Percentiles rank a stretch among this genome's conserved stretches.
Conservation (phyloP, 441 rosid genomes). For the Hura crepitans region DNA sequence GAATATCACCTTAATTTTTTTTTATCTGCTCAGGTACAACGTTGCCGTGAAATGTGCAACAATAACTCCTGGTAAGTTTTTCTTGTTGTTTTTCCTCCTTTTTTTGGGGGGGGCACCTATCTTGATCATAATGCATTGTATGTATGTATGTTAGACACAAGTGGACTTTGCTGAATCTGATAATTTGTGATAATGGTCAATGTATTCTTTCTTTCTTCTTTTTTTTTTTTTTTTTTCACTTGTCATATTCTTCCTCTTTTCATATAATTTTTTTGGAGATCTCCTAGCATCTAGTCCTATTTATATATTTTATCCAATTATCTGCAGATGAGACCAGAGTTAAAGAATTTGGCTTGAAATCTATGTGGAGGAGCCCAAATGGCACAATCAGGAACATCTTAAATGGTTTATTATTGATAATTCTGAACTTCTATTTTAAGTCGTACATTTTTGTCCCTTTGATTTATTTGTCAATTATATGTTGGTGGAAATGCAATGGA, state of each 20-base stretch:
- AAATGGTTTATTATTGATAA: conserved; percentile 50
- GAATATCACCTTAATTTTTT: neutral
- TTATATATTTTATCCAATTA: conserved; percentile 13
- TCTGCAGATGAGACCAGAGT: conserved; percentile 85
- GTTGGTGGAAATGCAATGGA: neutral
- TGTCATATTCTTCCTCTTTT: neutral
- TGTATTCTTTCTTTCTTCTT: neutral
- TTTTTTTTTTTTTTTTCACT: no score
- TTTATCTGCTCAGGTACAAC: conserved; percentile 58
- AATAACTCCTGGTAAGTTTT: conserved; percentile 78
- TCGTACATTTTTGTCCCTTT: neutral
- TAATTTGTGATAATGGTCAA: neutral
- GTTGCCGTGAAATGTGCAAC: conserved; percentile 99
- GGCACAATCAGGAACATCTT: conserved; percentile 95
- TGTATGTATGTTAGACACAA: neutral
- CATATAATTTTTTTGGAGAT: neutral
- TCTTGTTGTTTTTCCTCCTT: conserved; percentile 17
- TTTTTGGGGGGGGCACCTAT: conserved; percentile 15
- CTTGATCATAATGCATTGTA: neutral
- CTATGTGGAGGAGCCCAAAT: conserved; percentile 97
- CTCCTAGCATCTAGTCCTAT: neutral
- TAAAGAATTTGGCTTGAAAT: conserved; percentile 78
- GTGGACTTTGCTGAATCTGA: neutral
- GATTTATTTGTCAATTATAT: neutral
- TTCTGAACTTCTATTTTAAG: neutral